phyloP scores from a whole-genome alignment of 2,329 filamentous ascomycete species.

The Penicillium sp. region DNA sequence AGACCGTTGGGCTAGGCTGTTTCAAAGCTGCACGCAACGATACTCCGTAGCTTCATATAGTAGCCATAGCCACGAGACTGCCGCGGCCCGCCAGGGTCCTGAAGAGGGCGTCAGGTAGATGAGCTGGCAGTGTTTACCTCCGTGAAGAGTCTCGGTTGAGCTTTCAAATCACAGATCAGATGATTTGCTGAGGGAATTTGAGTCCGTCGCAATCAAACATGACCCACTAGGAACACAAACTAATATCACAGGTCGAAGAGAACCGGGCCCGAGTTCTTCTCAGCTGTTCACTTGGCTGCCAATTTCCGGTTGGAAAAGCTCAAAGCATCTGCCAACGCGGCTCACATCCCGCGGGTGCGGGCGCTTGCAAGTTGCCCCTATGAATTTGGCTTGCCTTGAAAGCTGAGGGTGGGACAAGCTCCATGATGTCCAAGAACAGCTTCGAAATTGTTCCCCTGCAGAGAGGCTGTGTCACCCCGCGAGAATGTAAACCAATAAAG shows the following conservation, averaged over 20 bases:
- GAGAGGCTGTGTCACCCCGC: background rate
- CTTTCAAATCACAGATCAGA: background rate
- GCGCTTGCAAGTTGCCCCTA: background rate
- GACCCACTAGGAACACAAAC: constrained; percentile 21
- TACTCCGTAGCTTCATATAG: background rate
- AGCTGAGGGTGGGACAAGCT: background rate
- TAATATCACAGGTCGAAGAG: constrained; percentile 13
- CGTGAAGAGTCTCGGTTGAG: background rate
- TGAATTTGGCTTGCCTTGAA: background rate
- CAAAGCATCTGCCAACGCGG: constrained; percentile 11
- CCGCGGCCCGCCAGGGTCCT: background rate
- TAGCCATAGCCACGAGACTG: background rate
- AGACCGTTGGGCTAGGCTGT: background rate
- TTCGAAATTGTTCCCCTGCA: background rate
- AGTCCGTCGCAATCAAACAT: constrained; percentile 18
- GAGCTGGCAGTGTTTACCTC: background rate
- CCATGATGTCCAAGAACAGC: background rate
- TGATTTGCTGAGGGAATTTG: constrained; percentile 8
- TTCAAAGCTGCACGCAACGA: background rate
- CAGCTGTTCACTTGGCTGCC: background rate
- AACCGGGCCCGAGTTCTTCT: constrained; percentile 26
- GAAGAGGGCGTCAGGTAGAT: constrained; percentile 3
- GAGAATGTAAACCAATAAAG: background rate
- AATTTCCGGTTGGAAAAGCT: background rate
- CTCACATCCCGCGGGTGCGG: background rate